These are phyloP conservation scores for Phytophthora cryptogea DNA, from an alignment of 352 stramenopile species.

Conservation along the genomic window DNA sequence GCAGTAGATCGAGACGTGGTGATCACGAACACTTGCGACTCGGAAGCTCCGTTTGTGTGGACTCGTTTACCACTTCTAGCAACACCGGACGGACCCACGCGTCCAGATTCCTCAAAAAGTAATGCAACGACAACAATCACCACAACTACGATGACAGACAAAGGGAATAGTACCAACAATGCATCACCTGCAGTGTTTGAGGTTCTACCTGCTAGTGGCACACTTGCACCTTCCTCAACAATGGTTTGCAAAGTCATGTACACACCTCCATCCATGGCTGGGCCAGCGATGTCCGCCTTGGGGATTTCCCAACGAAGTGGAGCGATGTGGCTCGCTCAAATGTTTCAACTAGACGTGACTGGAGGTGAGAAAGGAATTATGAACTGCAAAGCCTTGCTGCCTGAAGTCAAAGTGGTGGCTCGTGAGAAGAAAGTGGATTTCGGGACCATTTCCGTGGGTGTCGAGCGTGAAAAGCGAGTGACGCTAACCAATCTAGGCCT, in stretches of 20 bases:
- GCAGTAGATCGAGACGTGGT: conserved; percentile 64
- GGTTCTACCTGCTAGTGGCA: conserved; percentile 51
- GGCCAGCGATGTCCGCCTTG: conserved; percentile 7
- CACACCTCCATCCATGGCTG: conserved; percentile 40
- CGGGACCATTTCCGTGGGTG: conserved; percentile 78
- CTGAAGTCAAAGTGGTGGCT: conserved; percentile 54
- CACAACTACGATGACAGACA: conserved; percentile 26
- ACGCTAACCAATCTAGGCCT: conserved; percentile 45
- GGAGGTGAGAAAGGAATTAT: conserved; percentile 55
- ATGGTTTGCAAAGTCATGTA: conserved; percentile 60
- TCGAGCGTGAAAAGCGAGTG: conserved; percentile 62
- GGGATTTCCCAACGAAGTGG: conserved; percentile 17
- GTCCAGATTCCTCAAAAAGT: conserved; percentile 69
- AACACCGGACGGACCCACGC: conserved; percentile 22
- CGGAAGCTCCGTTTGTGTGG: conserved; percentile 87
- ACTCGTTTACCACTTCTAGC: conserved; percentile 16
- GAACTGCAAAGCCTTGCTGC: conserved; percentile 52
- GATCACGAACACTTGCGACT: conserved; percentile 92
- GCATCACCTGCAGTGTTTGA: conserved; percentile 42
- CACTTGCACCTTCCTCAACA: conserved; percentile 36
- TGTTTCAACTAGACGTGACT: conserved; percentile 58
- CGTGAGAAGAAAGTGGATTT: conserved; percentile 87
- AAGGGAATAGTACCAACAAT: conserved; percentile 4
- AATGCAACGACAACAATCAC: conserved; percentile 36
- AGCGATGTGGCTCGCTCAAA: conserved; percentile 40